phyloP scores from a whole-genome alignment of 495 filamentous ascomycete species.

The Lepraria neglecta region DNA sequence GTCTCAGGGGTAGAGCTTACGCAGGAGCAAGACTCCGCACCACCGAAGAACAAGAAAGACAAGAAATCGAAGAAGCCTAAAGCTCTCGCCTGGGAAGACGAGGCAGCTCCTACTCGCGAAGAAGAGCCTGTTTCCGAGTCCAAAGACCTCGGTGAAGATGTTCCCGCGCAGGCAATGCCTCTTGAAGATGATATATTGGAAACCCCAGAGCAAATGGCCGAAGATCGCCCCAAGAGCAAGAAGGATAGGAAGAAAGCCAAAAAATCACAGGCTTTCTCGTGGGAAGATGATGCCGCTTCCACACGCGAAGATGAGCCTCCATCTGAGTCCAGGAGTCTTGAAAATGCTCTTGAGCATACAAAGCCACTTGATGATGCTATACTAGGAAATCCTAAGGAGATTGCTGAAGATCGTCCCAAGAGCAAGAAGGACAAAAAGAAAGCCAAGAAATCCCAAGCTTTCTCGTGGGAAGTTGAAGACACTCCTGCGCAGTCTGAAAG shows the following conservation, averaged over 20 bases:
- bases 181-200: not conserved
- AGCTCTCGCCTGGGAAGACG: conserved; percentile 17
- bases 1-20: not conserved
- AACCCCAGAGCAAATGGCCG: conserved; percentile 6
- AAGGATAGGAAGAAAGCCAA: conserved; percentile 42
- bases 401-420: conserved; percentile 32
- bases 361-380: conserved; percentile 1
- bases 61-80: conserved; percentile 38
- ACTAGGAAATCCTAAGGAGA: conserved; percentile 25
- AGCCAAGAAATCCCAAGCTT: conserved; percentile 37
- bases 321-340: conserved; percentile 16
- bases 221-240: conserved; percentile 36
- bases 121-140: not conserved
- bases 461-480: conserved; percentile 27
- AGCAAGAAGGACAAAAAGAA: conserved; percentile 45
- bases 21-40: conserved; percentile 9
- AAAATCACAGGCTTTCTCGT: conserved; percentile 36
- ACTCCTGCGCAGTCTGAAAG: conserved; percentile 17
- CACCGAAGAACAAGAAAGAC: conserved; percentile 30
- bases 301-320: conserved; percentile 14
- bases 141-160: not conserved
- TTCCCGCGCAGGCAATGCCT: not conserved
- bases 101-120: not conserved
- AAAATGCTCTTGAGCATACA: conserved; percentile 23
- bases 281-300: conserved; percentile 26